A percentile compares a stretch with the other conserved stretches of the same genome.
These are phyloP conservation scores for Cunninghamia lanceolata DNA, from an alignment of 75 land plant species.

Conservation along the genomic window DNA sequence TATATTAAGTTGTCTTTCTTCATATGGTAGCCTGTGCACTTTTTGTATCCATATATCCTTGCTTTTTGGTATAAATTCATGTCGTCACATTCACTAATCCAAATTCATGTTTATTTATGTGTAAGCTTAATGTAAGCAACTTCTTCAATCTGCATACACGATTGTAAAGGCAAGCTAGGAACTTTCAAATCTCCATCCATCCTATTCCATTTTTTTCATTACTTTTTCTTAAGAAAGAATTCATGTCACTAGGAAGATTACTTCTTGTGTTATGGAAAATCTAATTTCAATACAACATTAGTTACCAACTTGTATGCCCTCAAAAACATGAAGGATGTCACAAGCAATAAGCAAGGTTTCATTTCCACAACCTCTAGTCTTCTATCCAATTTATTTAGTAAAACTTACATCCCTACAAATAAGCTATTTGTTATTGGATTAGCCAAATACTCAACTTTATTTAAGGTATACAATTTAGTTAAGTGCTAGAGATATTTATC, in stretches of 20 bases:
- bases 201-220: no score
- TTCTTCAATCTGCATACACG: no score
- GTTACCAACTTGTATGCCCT: not conserved
- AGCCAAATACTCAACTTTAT: not conserved
- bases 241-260: no score
- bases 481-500: not conserved
- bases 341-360: not conserved
- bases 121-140: not conserved
- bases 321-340: not conserved
- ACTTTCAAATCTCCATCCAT: no score
- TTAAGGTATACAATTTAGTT: not conserved
- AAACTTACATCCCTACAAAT: not conserved
- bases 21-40: no score
- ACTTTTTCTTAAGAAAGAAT: no score
- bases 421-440: not conserved
- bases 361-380: not conserved
- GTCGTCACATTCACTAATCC: no score
- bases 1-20: no score
- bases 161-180: no score
- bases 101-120: no score
- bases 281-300: not conserved
- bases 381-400: not conserved
- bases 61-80: no score
- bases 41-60: no score
- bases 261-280: slow-evolving; percentile 7